Base-by-base conservation (phyloP, 2,329 filamentous ascomycete species). In the Talaromyces albobiverticillius region DNA sequence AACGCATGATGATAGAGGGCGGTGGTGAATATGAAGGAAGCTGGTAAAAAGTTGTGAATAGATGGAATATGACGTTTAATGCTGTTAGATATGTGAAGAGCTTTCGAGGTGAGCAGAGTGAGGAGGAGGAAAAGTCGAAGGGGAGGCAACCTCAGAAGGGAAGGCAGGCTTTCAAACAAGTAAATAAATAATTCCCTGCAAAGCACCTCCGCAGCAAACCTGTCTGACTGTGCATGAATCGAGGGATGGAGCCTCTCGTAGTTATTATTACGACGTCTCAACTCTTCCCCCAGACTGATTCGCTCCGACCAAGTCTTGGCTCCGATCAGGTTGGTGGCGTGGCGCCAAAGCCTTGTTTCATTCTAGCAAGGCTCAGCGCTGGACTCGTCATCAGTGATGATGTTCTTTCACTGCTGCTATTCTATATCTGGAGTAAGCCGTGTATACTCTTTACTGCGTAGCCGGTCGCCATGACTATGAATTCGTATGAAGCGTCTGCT, bases 1-100 rank as follows among this genome's bases (percentile, higher is more conserved):
- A 65, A 68, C 73, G 78, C 77, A 80, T 80, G 76, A 79, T 79
- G n/a, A 25, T 34, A n/a, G 41, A 11, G 23, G 40, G 32, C 56
- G 66, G 20, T 20, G 25, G n/a, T 46, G 25, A 14, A 34, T 25
- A 32, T 46, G 41, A 43, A 34, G n/a, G 22, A 26, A 16, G 18
- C 8, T 26, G 20, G 34, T 40, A 23, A 38, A 50, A 51, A n/a
- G n/a, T n/a, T n/a, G n/a, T n/a, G n/a, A n/a, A n/a, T n/a, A 20
- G 31, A 36, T 41, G 20, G 41, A 20, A 46, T 32, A 26, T n/a
- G 46, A n/a, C 46, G 29, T 43, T 25, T 45, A 26, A 47, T 20
- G n/a, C n/a, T n/a, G n/a, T n/a, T n/a, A n/a, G n/a, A n/a, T n/a
- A 26, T 32, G 9, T n/a, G 20, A 29, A 13, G n/a, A n/a, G n/a